Base-by-base conservation (phyloP, 768 basidiomycete genomes). In the Punctularia strigosozonata region DNA sequence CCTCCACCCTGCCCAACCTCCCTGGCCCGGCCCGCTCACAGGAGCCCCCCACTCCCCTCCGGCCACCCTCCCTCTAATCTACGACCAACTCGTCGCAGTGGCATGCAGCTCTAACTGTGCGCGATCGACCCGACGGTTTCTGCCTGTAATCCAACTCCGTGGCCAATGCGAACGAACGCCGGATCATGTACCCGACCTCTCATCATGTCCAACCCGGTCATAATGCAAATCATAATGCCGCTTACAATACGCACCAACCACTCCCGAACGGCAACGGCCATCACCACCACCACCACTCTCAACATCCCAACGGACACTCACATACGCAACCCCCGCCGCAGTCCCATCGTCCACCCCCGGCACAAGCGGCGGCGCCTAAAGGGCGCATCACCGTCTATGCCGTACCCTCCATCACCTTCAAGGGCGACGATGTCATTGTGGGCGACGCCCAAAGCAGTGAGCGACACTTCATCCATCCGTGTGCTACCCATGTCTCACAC, bases 341-440 rank as follows among this genome's bases (percentile, higher is more conserved):
- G 42, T 45, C 46, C 37, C 41, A 41, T 21, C 34, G 36, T 36
- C 48, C 12, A 14, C 37, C 32, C 33, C 51, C 43, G 41, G 51
- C 33, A 15, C 46, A 39, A 33, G 45, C 37, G n/a, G 48, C 42
- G 14, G 40, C 49, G n/a, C 52, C 50, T 44, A 80, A 75, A 60
- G 74, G 80, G 42, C 72, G 75, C 45, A 66, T 85, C 58, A 65
- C 62, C 42, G 79, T 86, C 46, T 58, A 73, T 49, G 86, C 76
- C 32, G 73, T 87, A 40, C 86, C 86, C 48, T 77, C 86, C 42
- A 77, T 87, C 50, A 65, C 79, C 39, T 76, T 87, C 49, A 68
- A 75, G 46, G 66, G 76, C 57, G 73, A 77, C 53, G 68, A 65
- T 41, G 76, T 88, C 47, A 60, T 77, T 50, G 80, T 88, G 51